These are phyloP conservation scores for Fusarium lyarnte DNA, from an alignment of 2,329 filamentous ascomycete genomes.

Conservation along the genomic window DNA sequence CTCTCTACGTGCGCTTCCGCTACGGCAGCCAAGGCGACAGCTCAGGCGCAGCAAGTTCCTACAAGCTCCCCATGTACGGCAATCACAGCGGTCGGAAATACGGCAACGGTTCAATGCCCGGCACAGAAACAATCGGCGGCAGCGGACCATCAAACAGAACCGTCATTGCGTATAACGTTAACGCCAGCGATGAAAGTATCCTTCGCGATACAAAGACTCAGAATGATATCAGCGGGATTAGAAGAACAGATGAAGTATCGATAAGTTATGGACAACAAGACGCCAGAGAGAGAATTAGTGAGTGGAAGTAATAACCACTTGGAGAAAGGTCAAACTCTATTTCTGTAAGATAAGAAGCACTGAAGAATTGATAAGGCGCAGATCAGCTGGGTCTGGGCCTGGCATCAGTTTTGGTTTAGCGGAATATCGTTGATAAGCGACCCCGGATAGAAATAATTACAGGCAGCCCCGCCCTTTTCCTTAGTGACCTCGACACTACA, in stretches of 20 bases:
- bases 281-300: no score
- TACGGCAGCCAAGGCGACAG: slow-evolving; percentile 27
- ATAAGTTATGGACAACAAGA: background rate
- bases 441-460: background rate
- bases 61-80: slow-evolving; percentile 16
- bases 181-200: slow-evolving; percentile 26
- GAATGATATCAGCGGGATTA: background rate
- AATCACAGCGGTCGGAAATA: slow-evolving; percentile 19
- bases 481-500: background rate
- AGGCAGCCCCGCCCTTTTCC: background rate
- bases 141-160: background rate
- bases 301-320: background rate
- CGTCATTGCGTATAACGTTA: background rate
- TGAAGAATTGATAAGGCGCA: background rate
- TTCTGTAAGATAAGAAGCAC: background rate
- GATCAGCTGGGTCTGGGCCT: background rate
- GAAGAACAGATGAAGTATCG: slow-evolving; percentile 3
- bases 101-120: background rate
- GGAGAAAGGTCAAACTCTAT: background rate
- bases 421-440: background rate
- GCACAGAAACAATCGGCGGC: background rate
- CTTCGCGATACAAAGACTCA: slow-evolving; percentile 9
- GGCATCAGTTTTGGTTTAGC: background rate
- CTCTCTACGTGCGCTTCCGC: slow-evolving; percentile 15
- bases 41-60: background rate